Percentiles rank a stretch among this genome's conserved stretches.
Evolutionary conservation across 352 stramenopile genomes (phyloP).

Genomic region (Pythium coloratum): DNA sequence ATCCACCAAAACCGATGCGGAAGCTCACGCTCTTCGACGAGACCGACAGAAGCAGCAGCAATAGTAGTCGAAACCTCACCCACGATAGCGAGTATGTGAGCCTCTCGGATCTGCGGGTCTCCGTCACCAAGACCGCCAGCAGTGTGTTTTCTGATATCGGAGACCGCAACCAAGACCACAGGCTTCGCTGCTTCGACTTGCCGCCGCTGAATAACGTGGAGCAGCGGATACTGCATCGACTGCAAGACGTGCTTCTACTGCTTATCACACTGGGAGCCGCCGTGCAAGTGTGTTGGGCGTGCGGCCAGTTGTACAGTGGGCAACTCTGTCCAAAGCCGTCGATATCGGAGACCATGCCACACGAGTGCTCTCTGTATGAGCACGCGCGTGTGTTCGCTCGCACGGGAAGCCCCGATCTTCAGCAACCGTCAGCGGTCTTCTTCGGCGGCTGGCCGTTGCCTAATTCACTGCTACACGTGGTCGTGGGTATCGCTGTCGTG

Average conservation of each 20-base stretch:
- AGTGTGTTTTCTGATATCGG: not conserved
- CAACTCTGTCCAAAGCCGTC: not conserved
- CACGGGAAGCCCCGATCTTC: constrained; percentile 2
- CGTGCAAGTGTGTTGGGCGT: constrained; percentile 6
- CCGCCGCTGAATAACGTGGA: not conserved
- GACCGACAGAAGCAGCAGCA: not conserved
- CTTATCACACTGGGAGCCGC: not conserved
- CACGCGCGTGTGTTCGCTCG: not conserved
- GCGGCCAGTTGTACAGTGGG: constrained; percentile 8
- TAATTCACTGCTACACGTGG: constrained; percentile 15
- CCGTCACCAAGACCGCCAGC: not conserved
- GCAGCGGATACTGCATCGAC: not conserved
- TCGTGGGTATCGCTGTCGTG: not conserved
- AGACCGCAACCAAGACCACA: not conserved
- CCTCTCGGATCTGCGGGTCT: constrained; percentile 10
- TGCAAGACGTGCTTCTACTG: constrained; percentile 18
- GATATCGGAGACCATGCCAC: not conserved
- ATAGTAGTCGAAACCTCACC: not conserved
- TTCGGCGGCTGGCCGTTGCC: constrained; percentile 13
- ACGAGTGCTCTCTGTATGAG: not conserved
- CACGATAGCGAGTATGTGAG: constrained; percentile 25
- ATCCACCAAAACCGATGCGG: not conserved
- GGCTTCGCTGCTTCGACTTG: not conserved
- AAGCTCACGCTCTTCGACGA: not conserved
- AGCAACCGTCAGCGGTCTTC: not conserved